Conservation (phyloP, 192 early-diverging fungal genomes). For the Umbelopsis sp. region DNA sequence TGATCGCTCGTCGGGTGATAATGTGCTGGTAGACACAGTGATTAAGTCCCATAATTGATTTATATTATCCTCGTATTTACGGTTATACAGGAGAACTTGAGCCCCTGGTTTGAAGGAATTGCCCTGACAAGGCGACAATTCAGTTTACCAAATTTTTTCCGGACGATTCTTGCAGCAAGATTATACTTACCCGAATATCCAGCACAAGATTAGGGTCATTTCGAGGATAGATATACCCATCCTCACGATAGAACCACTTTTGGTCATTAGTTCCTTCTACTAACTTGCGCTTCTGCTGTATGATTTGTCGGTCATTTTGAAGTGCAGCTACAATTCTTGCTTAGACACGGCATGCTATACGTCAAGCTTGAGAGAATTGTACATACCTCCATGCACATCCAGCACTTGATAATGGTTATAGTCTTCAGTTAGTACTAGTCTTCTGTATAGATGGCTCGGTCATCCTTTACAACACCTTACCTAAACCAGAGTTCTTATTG, state of each 20-base stretch:
- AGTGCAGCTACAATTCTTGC: constrained; percentile 5
- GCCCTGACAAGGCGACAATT: constrained; percentile 14
- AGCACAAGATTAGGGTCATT: constrained; percentile 33
- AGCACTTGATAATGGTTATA: neutral
- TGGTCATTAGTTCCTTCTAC: constrained; percentile 35
- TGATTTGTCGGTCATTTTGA: constrained; percentile 27
- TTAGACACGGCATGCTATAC: neutral
- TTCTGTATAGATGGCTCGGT: neutral
- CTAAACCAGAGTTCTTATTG: constrained; percentile 38
- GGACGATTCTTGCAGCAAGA: neutral
- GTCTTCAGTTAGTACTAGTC: neutral
- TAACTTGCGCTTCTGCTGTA: constrained; percentile 39
- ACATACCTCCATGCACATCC: constrained; percentile 33
- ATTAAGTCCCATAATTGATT: constrained; percentile 37
- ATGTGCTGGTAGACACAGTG: constrained; percentile 10
- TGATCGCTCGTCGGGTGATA: neutral
- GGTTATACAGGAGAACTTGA: constrained; percentile 30
- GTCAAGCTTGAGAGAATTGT: neutral
- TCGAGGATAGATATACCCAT: constrained; percentile 37
- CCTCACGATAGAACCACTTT: constrained; percentile 38
- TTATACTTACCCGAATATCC: constrained; percentile 36
- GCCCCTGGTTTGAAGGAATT: constrained; percentile 36
- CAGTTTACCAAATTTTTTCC: neutral
- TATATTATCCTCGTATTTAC: constrained; percentile 33
- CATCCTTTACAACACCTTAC: constrained; percentile 13